phyloP scores from a whole-genome alignment of 2,329 filamentous ascomycete genomes.

The Pseudocercospora musae region DNA sequence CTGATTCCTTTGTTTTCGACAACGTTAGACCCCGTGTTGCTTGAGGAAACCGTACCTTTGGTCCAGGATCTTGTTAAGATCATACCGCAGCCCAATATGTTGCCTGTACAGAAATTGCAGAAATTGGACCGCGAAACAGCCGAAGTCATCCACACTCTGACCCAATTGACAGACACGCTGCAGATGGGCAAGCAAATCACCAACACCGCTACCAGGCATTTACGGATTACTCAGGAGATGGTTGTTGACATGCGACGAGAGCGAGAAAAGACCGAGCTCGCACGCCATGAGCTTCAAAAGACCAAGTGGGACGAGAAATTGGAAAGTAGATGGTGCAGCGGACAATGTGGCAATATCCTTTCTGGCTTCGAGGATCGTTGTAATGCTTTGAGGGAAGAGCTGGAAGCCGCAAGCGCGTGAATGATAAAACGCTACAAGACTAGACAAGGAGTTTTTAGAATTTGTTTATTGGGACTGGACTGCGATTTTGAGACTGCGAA shows the following conservation, averaged over 20 bases:
- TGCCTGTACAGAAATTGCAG: constrained; percentile 63
- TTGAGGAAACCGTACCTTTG: constrained; percentile 67
- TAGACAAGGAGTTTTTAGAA: neutral
- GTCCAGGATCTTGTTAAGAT: constrained; percentile 62
- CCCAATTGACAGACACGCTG: constrained; percentile 82
- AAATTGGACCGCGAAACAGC: constrained; percentile 64
- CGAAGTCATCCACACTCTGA: constrained; percentile 74
- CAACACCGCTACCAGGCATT: constrained; percentile 71
- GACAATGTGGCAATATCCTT: constrained; percentile 81
- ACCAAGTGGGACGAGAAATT: constrained; percentile 80
- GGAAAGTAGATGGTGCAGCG: constrained; percentile 73
- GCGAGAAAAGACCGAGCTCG: constrained; percentile 76
- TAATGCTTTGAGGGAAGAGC: constrained; percentile 65
- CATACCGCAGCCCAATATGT: constrained; percentile 64
- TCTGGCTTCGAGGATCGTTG: constrained; percentile 90
- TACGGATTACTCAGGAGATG: constrained; percentile 79
- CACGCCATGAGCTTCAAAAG: constrained; percentile 73
- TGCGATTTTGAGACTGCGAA: neutral
- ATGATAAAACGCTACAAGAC: neutral
- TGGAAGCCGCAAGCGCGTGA: constrained; percentile 13
- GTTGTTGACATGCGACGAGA: constrained; percentile 82
- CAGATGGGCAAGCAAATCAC: constrained; percentile 93
- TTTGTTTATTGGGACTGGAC: neutral
- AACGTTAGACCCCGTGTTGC: constrained; percentile 61
- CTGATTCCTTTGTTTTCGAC: constrained; percentile 60